Conservation (phyloP, 306 rosid genomes). For the Arachis hypogaea region DNA sequence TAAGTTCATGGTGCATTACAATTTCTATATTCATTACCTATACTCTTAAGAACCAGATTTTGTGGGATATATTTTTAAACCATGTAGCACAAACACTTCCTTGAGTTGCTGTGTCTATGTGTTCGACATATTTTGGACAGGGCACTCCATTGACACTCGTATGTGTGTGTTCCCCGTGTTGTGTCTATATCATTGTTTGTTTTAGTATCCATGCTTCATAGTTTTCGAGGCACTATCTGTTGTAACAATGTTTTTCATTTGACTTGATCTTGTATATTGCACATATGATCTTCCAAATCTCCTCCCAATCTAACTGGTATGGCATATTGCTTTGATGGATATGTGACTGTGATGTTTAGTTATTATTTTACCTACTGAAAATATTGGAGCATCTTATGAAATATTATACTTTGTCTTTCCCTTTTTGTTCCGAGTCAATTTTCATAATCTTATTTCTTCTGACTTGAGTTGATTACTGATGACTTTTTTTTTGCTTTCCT, state of each 20-base stretch:
- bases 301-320: background rate
- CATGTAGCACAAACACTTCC: too few species aligned
- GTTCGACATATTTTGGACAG: too few species aligned
- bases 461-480: background rate
- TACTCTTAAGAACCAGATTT: background rate
- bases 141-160: too few species aligned
- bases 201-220: too few species aligned
- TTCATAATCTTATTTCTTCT: background rate
- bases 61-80: background rate
- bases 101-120: too few species aligned
- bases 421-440: background rate
- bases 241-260: too few species aligned
- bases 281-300: background rate
- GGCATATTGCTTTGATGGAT: background rate
- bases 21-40: background rate
- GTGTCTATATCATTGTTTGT: too few species aligned
- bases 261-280: background rate
- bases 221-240: too few species aligned
- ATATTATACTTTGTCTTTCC: background rate
- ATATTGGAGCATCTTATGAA: background rate
- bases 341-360: background rate
- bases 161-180: too few species aligned
- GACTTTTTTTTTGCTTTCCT: slow-evolving; percentile 4
- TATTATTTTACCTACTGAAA: background rate
- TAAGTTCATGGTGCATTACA: background rate